A percentile compares a stretch with the other conserved stretches of the same genome.
Conservation (phyloP, 164 flowering plant species). For the Pachysandra terminalis region DNA sequence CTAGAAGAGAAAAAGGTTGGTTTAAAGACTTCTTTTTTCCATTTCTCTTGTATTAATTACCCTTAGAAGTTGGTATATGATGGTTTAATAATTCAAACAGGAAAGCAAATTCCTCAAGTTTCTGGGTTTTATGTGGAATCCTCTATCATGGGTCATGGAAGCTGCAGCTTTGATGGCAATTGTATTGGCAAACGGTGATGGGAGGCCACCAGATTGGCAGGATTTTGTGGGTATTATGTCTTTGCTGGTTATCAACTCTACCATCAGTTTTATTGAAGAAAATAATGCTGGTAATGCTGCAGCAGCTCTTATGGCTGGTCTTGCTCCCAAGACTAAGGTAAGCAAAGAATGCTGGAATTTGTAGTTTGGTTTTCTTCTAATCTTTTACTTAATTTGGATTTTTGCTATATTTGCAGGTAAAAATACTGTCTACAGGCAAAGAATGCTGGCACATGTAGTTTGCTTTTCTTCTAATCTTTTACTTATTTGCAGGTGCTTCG, state of each 20-base stretch:
- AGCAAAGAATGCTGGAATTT: not conserved
- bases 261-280: conserved; percentile 75
- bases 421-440: too few relatives aligned
- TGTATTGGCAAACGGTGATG: conserved; percentile 64
- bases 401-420: conserved; percentile 43
- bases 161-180: conserved; percentile 80
- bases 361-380: not conserved
- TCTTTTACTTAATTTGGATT: too few relatives aligned
- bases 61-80: not conserved
- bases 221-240: conserved; percentile 68
- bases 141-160: conserved; percentile 83
- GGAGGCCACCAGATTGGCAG: conserved; percentile 79
- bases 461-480: not conserved
- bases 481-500: conserved; percentile 49
- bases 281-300: conserved; percentile 86
- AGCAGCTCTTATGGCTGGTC: conserved; percentile 78
- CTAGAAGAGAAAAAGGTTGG: conserved; percentile 76
- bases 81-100: conserved; percentile 24
- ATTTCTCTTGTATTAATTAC: not conserved
- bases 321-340: conserved; percentile 86
- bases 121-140: conserved; percentile 86
- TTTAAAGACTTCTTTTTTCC: not conserved
- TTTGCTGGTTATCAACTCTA: conserved; percentile 63
- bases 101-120: conserved; percentile 77
- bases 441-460: not conserved